These are phyloP conservation scores for Meripilus lineatus DNA, from an alignment of 1,284 basidiomycete species.

Conservation along the genomic window DNA sequence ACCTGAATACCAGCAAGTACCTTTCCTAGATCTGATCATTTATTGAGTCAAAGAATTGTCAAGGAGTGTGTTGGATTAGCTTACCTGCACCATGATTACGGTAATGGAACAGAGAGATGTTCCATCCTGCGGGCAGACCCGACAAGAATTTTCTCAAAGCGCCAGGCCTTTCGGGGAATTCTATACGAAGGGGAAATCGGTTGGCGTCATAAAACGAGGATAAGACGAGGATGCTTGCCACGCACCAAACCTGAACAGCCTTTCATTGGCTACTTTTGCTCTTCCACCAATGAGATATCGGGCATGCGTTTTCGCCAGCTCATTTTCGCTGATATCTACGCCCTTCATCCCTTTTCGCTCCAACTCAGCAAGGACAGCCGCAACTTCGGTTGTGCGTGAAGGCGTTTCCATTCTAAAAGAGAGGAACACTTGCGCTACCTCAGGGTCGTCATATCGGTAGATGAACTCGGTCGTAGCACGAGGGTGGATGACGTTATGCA, in stretches of 20 bases:
- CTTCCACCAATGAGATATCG: slow-evolving; percentile 94
- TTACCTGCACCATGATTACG: slow-evolving; percentile 92
- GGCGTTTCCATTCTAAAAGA: slow-evolving; percentile 83
- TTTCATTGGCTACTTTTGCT: slow-evolving; percentile 74
- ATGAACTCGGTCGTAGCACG: slow-evolving; percentile 96
- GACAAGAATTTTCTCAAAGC: slow-evolving; percentile 88
- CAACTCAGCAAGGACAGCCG: slow-evolving; percentile 59
- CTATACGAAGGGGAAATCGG: slow-evolving; percentile 35
- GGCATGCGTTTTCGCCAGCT: slow-evolving; percentile 92
- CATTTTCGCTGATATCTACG: slow-evolving; percentile 90
- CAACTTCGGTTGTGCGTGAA: slow-evolving; percentile 64
- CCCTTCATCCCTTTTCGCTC: slow-evolving; percentile 73
- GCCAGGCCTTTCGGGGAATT: slow-evolving; percentile 94
- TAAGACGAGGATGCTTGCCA: slow-evolving; percentile 13
- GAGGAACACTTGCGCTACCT: slow-evolving; percentile 81
- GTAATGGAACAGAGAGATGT: slow-evolving; percentile 96
- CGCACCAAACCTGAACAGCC: slow-evolving; percentile 91
- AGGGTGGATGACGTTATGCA: slow-evolving; percentile 87
- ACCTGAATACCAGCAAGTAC: slow-evolving; percentile 95
- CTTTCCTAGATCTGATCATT: slow-evolving; percentile 76
- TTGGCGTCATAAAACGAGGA: not conserved
- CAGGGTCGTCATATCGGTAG: slow-evolving; percentile 78
- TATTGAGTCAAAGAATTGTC: not conserved
- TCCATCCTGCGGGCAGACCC: slow-evolving; percentile 84
- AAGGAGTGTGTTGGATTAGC: slow-evolving; percentile 24